phyloP scores from a whole-genome alignment of 768 basidiomycete genomes.

The Gloeophyllum trabeum region DNA sequence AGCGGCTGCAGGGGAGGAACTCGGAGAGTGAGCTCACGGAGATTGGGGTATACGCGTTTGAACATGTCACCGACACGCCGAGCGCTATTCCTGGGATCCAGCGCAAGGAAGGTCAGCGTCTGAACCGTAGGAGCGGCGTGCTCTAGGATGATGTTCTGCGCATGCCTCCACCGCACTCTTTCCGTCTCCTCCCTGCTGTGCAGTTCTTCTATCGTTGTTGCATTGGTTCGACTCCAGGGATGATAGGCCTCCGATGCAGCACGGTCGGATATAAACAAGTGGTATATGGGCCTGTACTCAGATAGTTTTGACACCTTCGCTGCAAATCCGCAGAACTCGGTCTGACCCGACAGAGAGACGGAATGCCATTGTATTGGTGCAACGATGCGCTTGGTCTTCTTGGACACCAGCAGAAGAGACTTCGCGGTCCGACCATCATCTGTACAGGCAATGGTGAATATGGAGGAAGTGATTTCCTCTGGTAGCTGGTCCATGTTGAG shows the following conservation, averaged over 20 bases:
- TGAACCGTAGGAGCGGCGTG: not conserved
- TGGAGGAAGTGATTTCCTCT: not conserved
- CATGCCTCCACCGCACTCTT: not conserved
- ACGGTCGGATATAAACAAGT: not conserved
- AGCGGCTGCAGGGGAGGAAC: not conserved
- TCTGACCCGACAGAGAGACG: not conserved
- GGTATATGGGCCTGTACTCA: not conserved
- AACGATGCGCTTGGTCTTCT: not conserved
- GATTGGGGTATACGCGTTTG: not conserved
- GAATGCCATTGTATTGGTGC: not conserved
- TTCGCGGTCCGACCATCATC: not conserved
- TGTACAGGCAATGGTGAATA: not conserved
- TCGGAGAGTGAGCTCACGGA: not conserved
- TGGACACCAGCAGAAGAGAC: not conserved
- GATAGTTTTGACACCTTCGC: not conserved
- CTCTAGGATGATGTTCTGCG: not conserved
- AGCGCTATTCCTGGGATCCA: not conserved
- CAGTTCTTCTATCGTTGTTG: not conserved
- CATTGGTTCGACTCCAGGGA: not conserved
- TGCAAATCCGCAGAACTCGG: not conserved
- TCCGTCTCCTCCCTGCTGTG: not conserved
- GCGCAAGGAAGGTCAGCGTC: not conserved
- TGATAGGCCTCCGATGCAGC: not conserved
- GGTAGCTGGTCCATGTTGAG: not conserved
- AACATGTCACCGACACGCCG: not conserved